Percentiles rank a stretch among this genome's conserved stretches.
These are phyloP conservation scores for Xylaria sp. DNA, from an alignment of 2,329 filamentous ascomycete genomes.

Conservation along the genomic window DNA sequence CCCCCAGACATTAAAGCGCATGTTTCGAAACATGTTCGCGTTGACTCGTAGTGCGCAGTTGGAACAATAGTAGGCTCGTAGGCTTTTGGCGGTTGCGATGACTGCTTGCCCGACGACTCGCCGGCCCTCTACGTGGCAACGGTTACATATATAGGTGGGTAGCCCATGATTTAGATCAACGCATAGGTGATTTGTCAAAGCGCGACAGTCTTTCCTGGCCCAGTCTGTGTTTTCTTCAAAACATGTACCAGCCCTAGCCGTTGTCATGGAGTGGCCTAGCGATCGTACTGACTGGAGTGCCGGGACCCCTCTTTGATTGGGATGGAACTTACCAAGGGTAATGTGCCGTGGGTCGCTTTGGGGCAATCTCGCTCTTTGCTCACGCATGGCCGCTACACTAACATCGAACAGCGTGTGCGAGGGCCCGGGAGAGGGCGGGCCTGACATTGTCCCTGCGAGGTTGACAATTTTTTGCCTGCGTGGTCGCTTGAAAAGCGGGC, in stretches of 20 bases:
- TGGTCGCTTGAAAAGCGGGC: neutral
- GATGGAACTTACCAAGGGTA: neutral
- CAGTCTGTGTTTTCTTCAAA: neutral
- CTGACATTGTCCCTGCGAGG: neutral
- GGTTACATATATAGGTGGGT: constrained; percentile 34
- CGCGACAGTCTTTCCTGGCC: no score
- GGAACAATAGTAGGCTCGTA: constrained; percentile 49
- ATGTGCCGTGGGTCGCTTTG: neutral
- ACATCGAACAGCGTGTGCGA: neutral
- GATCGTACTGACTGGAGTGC: neutral
- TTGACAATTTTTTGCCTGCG: neutral
- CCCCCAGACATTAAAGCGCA: constrained; percentile 46
- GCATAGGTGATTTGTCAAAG: no score
- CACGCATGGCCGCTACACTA: no score
- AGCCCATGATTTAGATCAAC: no score
- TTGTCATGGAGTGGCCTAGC: neutral
- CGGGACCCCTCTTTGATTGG: neutral
- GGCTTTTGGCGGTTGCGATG: constrained; percentile 18
- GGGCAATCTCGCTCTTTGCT: neutral
- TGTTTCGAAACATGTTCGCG: constrained; percentile 17
- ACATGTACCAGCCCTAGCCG: no score
- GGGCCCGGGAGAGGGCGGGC: neutral
- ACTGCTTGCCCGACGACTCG: constrained; percentile 33
- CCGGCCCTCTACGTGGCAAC: constrained; percentile 44
- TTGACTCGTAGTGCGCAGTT: constrained; percentile 42